Evolutionary conservation across 1,284 basidiomycete species (phyloP).

Genomic region (Austroboletus novae-zelandiae): DNA sequence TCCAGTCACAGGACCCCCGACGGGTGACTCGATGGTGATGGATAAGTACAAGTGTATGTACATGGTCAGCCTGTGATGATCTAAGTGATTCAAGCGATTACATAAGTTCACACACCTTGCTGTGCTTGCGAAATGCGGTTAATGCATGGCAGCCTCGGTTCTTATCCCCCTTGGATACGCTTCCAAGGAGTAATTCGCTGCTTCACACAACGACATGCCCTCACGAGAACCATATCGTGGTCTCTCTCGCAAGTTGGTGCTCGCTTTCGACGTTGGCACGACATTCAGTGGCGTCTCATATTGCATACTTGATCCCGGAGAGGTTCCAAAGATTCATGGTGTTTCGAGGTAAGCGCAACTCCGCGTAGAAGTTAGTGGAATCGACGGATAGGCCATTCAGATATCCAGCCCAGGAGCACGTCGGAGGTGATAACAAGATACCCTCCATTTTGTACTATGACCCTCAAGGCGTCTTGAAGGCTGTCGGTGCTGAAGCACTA

Average conservation of each 20-base stretch:
- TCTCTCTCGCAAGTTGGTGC: slow-evolving; percentile 38
- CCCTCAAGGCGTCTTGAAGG: slow-evolving; percentile 37
- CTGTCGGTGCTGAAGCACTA: slow-evolving; percentile 49
- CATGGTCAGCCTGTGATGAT: no score
- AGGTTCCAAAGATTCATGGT: slow-evolving; percentile 42
- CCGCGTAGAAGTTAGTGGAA: neutral
- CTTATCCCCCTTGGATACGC: no score
- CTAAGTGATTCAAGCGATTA: no score
- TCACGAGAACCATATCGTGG: slow-evolving; percentile 31
- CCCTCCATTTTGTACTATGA: no score
- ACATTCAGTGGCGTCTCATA: slow-evolving; percentile 52
- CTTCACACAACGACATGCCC: slow-evolving; percentile 29
- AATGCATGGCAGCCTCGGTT: no score
- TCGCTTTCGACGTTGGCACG: no score
- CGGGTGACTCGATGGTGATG: no score
- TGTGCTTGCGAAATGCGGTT: no score
- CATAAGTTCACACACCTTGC: no score
- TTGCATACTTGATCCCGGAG: slow-evolving; percentile 43
- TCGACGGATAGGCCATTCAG: slow-evolving; percentile 23
- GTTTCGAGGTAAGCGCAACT: slow-evolving; percentile 36
- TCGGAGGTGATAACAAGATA: slow-evolving; percentile 43
- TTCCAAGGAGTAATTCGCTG: no score
- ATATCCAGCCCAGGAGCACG: slow-evolving; percentile 41
- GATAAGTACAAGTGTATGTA: no score
- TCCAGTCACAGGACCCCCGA: no score